These are phyloP conservation scores for Thraustochytrium sp. DNA, from an alignment of 352 stramenopile species.

Conservation along the genomic window DNA sequence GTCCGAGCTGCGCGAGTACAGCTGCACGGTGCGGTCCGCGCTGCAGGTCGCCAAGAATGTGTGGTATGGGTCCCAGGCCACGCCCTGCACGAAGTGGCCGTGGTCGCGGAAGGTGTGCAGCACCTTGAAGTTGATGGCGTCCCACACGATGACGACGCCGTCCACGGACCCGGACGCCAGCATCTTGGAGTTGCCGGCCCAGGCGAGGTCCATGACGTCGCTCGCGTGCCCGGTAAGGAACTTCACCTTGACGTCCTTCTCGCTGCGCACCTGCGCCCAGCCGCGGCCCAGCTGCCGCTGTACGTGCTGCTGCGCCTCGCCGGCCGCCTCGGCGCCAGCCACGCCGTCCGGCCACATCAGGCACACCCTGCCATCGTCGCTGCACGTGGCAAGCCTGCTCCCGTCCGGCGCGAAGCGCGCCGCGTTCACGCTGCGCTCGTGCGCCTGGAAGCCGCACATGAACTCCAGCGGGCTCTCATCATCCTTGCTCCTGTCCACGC, in stretches of 20 bases:
- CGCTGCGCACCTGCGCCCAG: background rate
- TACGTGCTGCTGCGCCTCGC: background rate
- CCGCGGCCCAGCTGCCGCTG: background rate
- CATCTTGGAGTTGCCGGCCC: background rate
- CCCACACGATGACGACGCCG: slow-evolving; percentile 17
- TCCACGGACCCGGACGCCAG: slow-evolving; percentile 3
- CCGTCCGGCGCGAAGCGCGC: slow-evolving; percentile 11
- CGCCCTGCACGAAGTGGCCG: slow-evolving; percentile 90
- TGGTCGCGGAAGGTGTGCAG: slow-evolving; percentile 63
- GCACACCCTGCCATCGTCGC: slow-evolving; percentile 29
- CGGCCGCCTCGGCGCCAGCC: background rate
- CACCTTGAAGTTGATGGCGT: background rate
- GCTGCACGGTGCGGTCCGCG: slow-evolving; percentile 84
- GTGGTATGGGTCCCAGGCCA: slow-evolving; percentile 87
- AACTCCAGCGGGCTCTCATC: background rate
- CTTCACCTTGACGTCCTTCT: background rate
- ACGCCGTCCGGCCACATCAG: background rate
- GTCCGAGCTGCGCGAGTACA: no score
- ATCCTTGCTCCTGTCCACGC: background rate
- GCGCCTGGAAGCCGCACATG: background rate
- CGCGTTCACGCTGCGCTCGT: slow-evolving; percentile 1
- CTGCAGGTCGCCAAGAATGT: slow-evolving; percentile 86
- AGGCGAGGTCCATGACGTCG: slow-evolving; percentile 27
- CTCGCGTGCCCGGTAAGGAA: background rate
- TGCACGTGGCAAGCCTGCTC: background rate